Evolutionary conservation across 352 stramenopile species (phyloP), one percentile per base, ranked within the genome.

Genomic region (Thalassiosira exigua): DNA sequence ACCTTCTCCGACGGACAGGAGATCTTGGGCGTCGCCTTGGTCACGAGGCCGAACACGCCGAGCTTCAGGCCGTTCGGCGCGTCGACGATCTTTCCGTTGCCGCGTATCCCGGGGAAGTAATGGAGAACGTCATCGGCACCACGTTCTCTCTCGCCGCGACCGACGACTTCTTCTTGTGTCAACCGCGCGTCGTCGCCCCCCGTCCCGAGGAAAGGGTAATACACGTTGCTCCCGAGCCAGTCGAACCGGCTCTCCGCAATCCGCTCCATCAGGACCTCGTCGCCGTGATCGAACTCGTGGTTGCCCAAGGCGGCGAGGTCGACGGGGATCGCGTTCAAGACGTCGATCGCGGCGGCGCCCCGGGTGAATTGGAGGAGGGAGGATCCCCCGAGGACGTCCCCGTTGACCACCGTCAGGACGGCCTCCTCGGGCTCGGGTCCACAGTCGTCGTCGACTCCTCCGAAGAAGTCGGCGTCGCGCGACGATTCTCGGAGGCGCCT

Each of bases 271-370:
- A 87, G 67, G 11, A 61, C 46, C 17, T 68, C 65, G 32, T 79
- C 72, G 52, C 72, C 71, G 33, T 82, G 76, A 78, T 87, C 79
- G 42, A 87, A 87, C 52, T 87, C 79, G 48, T 87, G 79, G 72
- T 87, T 87, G 12, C 79, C 79, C 22, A 87, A 21, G 7, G 77
- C 69, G 14, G 69, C 60, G 5, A 75, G 33, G 46, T 87, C 69
- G n/a, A 87, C 59, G 4, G 66, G 69, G 19, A 87, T 84, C 4
- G 72, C 58, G 32, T 87, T 87, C 70, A 87, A 81, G 0, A 82
- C 57, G 21, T 84, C 75, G 4, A 87, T 72, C 3, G 79, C 79
- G 2, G 81, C 62, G 24, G 30, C 48, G 7, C 79, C 79, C 32
- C 59, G 19, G 5, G 39, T 69, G 26, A 82, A 42, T 50, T 78